Evolutionary conservation across 306 rosid species (phyloP).

Genomic region (Quercus parvula): DNA sequence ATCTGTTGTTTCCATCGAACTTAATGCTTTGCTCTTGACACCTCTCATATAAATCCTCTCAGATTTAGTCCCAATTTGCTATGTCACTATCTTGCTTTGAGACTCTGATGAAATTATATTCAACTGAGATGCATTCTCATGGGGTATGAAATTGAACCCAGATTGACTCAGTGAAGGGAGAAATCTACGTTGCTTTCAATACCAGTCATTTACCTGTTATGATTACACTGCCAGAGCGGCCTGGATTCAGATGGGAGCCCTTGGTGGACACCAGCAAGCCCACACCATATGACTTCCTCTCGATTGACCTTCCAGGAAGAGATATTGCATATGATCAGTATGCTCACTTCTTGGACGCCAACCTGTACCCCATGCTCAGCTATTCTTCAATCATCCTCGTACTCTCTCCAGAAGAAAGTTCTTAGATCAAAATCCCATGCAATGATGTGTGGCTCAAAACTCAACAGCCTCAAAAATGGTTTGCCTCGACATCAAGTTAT

Average conservation of each 20-base stretch:
- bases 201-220: constrained; percentile 67
- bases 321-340: constrained; percentile 63
- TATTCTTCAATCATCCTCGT: constrained; percentile 91
- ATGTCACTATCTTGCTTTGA: not conserved
- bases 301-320: constrained; percentile 59
- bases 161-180: constrained; percentile 79
- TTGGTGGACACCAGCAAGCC: constrained; percentile 82
- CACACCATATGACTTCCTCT: constrained; percentile 78
- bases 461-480: not conserved
- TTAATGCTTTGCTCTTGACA: not conserved
- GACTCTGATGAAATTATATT: not conserved
- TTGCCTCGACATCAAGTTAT: not conserved
- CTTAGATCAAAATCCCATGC: constrained; percentile 5
- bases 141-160: constrained; percentile 37
- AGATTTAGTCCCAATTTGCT: not conserved
- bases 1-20: not conserved
- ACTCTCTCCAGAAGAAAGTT: constrained; percentile 46
- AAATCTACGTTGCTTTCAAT: constrained; percentile 84
- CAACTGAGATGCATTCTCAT: constrained; percentile 17
- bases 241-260: constrained; percentile 85
- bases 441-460: not conserved
- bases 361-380: constrained; percentile 86
- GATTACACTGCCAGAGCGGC: constrained; percentile 70
- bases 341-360: constrained; percentile 77
- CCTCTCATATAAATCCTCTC: not conserved